Base-by-base conservation (phyloP, 805 yeast genomes). In the Saccharomycopsis sp. region DNA sequence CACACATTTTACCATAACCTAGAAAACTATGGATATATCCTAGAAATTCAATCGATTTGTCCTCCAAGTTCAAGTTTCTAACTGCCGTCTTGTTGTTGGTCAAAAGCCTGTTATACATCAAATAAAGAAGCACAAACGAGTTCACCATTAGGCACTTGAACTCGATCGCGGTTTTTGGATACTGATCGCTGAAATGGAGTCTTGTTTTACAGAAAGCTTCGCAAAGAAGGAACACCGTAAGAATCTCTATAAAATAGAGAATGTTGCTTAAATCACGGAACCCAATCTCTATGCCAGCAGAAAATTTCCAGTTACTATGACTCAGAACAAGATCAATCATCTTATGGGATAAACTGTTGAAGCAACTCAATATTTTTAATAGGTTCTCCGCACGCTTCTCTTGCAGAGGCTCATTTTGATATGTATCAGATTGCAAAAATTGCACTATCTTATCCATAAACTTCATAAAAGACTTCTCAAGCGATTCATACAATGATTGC, bases 1-100 rank as follows among this genome's bases (percentile, higher is more conserved):
- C 86, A 72, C 99, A 94, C 57, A 85, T 81, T 3, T 81, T 78
- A 47, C 89, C 73, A 1, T 70, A 65, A 0, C 97, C 97, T 8
- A 92, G 70, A 53, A 89, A 84, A 5, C 82, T 83, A 67, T 94
- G 99, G 0, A 89, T 68, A 3, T 81, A 70, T 47, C 83, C 77
- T 14, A 89, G 70, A 19, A 86, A 67, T 38, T 81, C 81, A 58
- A 75, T 70, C 34, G 1, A 62, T 49, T 19, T 57, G 34, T 67
- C 62, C 14, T 52, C 54, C 25, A 41, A 12, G 2, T 44, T 44
- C 49, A 44, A 44, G 22, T 44, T 44, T 19, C 22, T 44, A 3
- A 44, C 49, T 17, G 49, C 49, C 20, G 22, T 19, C 12, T 44
- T 44, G 49, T 44, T 44, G 22, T 44, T n/a, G 5, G 49, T 44